Base-by-base conservation (phyloP, 2,329 filamentous ascomycete genomes). In the Salinomyces thailandicus region DNA sequence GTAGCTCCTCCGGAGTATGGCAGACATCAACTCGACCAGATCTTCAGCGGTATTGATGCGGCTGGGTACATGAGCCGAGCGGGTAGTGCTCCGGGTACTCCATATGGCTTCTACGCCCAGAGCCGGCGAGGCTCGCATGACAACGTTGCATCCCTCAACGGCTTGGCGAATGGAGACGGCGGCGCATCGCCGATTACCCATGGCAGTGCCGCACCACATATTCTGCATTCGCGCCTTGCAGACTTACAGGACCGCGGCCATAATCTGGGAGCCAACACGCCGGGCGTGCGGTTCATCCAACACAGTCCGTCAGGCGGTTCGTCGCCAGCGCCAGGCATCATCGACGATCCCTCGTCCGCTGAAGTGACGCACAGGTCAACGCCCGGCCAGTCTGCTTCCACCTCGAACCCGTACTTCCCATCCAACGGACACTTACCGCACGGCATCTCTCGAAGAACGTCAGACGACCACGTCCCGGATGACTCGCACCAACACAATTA, bases 1-100 rank as follows among this genome's bases (percentile, higher is more conserved):
- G 74, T 81, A 40, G 87, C 89, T 8, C 91, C 91, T n/a, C 91
- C 91, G 0, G 77, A 86, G 26, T 98, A 98, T 51, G 86, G 85
- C 41, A 77, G 89, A 51, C 91, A 96, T 59, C 73, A 83, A 30
- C 75, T 96, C 17, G 91, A 98, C 58, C 80, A 85, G 56, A 69
- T 96, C 1, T 98, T 93, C 62, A 85, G 85, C 48, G 85, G 89
- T 43, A 73, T 95, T 39, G 85, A 94, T 50, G 71, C 76, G 6
- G 77, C 72, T 36, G 85, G 84, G n/a, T 82, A 87, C 56, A 79
- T 86, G 61, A 60, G 53, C 36, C 45, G 52, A 35, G 53, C 53
- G 0, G 50, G 49, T 19, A 72, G 64, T 44, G 66, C 62, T 13
- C 55, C 85, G 39, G 85, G 75, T 55, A 95, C 85, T 22, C 91